A percentile compares a stretch with the other conserved stretches of the same genome.
Conservation (phyloP, 2,329 filamentous ascomycete genomes). For the Aspergillus tanneri region DNA sequence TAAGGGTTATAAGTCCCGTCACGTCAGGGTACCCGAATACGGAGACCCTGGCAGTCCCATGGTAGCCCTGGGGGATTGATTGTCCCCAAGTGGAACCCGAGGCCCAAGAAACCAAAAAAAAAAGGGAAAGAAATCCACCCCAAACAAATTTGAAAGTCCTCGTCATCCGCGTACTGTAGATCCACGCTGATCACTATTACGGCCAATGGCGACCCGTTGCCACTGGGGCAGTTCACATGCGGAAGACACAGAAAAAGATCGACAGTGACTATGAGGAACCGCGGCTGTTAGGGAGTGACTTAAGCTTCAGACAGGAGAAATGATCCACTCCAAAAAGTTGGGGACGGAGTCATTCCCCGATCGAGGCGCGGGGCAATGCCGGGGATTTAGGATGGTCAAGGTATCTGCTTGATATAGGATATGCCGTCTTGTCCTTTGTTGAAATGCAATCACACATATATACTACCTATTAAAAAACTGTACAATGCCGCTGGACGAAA, state of each 20-base stretch:
- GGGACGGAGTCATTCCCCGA: slow-evolving; percentile 4
- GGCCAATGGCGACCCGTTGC: slow-evolving; percentile 7
- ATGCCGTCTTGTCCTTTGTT: background rate
- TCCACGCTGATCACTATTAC: too few species aligned
- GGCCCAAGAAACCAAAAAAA: too few species aligned
- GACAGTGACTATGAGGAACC: slow-evolving; percentile 16
- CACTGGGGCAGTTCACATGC: slow-evolving; percentile 14
- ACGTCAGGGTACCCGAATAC: too few species aligned
- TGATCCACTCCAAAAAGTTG: slow-evolving; percentile 7
- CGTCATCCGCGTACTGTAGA: too few species aligned
- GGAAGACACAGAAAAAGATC: slow-evolving; percentile 16
- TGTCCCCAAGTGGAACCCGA: too few species aligned
- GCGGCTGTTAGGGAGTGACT: slow-evolving; percentile 15
- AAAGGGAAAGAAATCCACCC: background rate
- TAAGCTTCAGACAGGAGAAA: slow-evolving; percentile 5
- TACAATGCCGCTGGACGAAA: slow-evolving; percentile 8
- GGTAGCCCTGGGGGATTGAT: too few species aligned
- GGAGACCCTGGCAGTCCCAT: too few species aligned
- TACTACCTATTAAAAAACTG: background rate
- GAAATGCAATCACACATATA: background rate
- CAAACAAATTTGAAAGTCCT: too few species aligned
- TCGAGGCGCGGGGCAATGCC: slow-evolving; percentile 8
- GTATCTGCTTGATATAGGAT: background rate
- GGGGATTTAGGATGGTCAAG: background rate
- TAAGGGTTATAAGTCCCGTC: too few species aligned